A percentile compares a stretch with the other conserved stretches of the same genome.
phyloP scores from a whole-genome alignment of 805 yeast species.

The Candida maltosa region DNA sequence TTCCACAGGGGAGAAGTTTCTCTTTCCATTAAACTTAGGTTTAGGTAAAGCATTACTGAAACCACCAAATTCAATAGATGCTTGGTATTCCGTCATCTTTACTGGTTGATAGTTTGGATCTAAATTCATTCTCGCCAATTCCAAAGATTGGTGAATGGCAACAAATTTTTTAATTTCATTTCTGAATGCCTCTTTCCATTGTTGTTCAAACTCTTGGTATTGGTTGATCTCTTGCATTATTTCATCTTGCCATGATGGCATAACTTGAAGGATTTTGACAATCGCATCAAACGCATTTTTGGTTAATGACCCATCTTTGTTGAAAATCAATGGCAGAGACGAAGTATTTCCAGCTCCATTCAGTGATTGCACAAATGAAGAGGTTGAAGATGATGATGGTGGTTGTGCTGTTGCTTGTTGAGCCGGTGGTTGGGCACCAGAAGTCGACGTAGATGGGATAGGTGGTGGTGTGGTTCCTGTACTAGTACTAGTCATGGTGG shows the following conservation, averaged over 20 bases:
- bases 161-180: constrained; percentile 28
- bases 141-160: constrained; percentile 23
- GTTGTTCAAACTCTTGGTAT: constrained; percentile 21
- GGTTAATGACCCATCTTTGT: constrained; percentile 28
- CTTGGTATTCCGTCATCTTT: constrained; percentile 31
- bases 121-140: constrained; percentile 19
- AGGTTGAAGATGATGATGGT: background rate
- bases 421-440: background rate
- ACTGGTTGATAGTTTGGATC: constrained; percentile 29
- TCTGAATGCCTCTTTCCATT: constrained; percentile 29
- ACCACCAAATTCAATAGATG: constrained; percentile 40
- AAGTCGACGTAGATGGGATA: background rate
- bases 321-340: constrained; percentile 14
- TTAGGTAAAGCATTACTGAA: constrained; percentile 21
- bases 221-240: constrained; percentile 23
- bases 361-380: background rate
- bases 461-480: background rate
- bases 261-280: constrained; percentile 18
- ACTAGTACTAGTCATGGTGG: constrained; percentile 1
- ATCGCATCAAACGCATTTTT: constrained; percentile 23
- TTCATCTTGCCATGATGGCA: constrained; percentile 35
- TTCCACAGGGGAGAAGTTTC: constrained; percentile 12
- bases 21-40: constrained; percentile 6
- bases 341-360: constrained; percentile 5
- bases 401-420: background rate